Evolutionary conservation across 495 filamentous ascomycete genomes (phyloP).

Genomic region (Emericellopsis terricola): DNA sequence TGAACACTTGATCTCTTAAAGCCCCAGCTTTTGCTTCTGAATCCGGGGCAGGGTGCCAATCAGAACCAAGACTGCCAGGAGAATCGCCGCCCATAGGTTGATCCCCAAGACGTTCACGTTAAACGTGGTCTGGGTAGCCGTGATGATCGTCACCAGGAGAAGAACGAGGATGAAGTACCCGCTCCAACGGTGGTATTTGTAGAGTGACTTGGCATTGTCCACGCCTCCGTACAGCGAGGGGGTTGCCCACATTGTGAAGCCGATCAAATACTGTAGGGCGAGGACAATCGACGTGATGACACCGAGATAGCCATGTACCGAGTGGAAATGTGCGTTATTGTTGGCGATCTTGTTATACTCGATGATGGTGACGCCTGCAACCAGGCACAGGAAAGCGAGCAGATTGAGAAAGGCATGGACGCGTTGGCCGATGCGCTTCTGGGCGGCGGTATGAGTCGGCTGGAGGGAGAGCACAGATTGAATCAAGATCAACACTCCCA

Average conservation of each 20-base stretch:
- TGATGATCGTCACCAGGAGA: conserved; percentile 52
- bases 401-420: conserved; percentile 50
- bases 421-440: conserved; percentile 56
- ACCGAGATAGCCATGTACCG: conserved; percentile 63
- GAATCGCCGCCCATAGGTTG: conserved; percentile 50
- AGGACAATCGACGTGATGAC: conserved; percentile 56
- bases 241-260: conserved; percentile 59
- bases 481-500: conserved; percentile 52
- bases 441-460: conserved; percentile 56
- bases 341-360: conserved; percentile 61
- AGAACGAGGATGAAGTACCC: conserved; percentile 60
- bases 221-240: conserved; percentile 59
- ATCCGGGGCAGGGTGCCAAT: conserved; percentile 58
- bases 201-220: conserved; percentile 61
- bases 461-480: conserved; percentile 76
- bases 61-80: conserved; percentile 42
- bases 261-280: conserved; percentile 53
- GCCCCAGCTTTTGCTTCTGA: conserved; percentile 68
- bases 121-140: conserved; percentile 60
- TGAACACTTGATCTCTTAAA: conserved; percentile 16
- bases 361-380: conserved; percentile 56
- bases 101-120: conserved; percentile 42
- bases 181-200: conserved; percentile 72
- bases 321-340: conserved; percentile 48
- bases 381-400: conserved; percentile 39